Evolutionary conservation across 2,329 filamentous ascomycete genomes (phyloP).

Genomic region (Madurella mycetomatis): DNA sequence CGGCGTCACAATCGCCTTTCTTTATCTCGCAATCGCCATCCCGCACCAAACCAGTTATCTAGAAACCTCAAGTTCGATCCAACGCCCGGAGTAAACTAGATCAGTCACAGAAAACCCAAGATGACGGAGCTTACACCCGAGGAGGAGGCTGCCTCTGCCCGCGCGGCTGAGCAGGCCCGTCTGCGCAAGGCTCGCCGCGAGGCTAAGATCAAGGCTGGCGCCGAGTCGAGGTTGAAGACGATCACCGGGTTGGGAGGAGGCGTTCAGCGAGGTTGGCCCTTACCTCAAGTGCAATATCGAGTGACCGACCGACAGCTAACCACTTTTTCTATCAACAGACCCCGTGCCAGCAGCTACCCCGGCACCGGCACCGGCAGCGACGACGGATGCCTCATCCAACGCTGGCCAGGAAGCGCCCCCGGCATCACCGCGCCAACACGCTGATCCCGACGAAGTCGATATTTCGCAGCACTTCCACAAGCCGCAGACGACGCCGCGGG

Average conservation of each 20-base stretch:
- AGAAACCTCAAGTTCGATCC: neutral
- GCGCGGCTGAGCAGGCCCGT: constrained; percentile 62
- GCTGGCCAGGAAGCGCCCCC: constrained; percentile 28
- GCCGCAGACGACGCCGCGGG: constrained; percentile 43
- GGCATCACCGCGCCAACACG: constrained; percentile 37
- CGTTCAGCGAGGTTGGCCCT: constrained; percentile 27
- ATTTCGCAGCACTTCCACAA: constrained; percentile 71
- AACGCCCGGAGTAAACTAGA: neutral
- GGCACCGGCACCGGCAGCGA: constrained; percentile 11
- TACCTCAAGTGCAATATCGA: neutral
- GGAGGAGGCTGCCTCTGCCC: constrained; percentile 40
- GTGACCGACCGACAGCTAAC: neutral
- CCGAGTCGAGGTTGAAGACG: constrained; percentile 64
- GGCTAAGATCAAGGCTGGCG: constrained; percentile 71
- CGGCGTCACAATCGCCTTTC: constrained; percentile 5
- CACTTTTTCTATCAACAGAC: neutral
- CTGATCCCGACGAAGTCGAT: constrained; percentile 71
- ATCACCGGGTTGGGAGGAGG: constrained; percentile 68
- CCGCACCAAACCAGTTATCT: neutral
- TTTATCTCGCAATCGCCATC: neutral
- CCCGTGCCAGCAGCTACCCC: constrained; percentile 1
- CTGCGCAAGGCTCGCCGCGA: constrained; percentile 74
- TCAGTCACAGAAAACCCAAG: neutral
- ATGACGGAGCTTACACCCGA: constrained; percentile 41
- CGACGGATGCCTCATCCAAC: constrained; percentile 33